Conservation (phyloP, 2,329 filamentous ascomycete genomes). For the Torrubiellomyces zombiae region DNA sequence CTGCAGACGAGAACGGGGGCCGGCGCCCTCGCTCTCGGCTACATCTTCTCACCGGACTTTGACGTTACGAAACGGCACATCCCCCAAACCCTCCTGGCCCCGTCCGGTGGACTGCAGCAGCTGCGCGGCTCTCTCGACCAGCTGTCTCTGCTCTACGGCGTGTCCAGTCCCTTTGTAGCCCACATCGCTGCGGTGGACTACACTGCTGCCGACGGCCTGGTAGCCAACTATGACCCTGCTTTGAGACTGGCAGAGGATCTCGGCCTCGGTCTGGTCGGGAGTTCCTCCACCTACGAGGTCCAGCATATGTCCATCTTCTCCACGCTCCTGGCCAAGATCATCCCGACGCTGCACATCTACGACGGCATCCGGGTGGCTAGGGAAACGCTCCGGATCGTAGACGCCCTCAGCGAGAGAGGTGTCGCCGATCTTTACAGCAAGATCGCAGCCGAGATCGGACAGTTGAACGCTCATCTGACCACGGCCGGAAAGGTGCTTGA, state of each 20-base stretch:
- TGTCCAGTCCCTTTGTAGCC: slow-evolving; percentile 82
- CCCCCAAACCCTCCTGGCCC: slow-evolving; percentile 79
- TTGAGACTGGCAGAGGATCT: slow-evolving; percentile 77
- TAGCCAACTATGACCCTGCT: slow-evolving; percentile 73
- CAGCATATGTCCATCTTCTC: slow-evolving; percentile 93
- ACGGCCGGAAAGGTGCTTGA: slow-evolving; percentile 55
- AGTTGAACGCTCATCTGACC: slow-evolving; percentile 53
- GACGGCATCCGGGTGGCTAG: slow-evolving; percentile 71
- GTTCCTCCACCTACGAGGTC: slow-evolving; percentile 72
- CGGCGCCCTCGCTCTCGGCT: slow-evolving; percentile 80
- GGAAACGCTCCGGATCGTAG: slow-evolving; percentile 68
- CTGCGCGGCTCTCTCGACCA: slow-evolving; percentile 79
- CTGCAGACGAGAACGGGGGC: slow-evolving; percentile 82
- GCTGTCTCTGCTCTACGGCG: slow-evolving; percentile 75
- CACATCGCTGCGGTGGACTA: slow-evolving; percentile 91
- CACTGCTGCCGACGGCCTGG: slow-evolving; percentile 48
- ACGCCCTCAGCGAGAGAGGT: slow-evolving; percentile 58
- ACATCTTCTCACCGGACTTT: slow-evolving; percentile 96
- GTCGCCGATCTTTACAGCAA: slow-evolving; percentile 53
- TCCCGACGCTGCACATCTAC: slow-evolving; percentile 78
- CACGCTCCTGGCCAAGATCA: slow-evolving; percentile 58
- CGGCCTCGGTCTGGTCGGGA: slow-evolving; percentile 71
- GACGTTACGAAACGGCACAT: slow-evolving; percentile 81
- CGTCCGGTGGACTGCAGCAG: slow-evolving; percentile 64
- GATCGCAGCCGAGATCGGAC: slow-evolving; percentile 43